phyloP scores from a whole-genome alignment of 164 flowering plant species.

The Annona cherimola region DNA sequence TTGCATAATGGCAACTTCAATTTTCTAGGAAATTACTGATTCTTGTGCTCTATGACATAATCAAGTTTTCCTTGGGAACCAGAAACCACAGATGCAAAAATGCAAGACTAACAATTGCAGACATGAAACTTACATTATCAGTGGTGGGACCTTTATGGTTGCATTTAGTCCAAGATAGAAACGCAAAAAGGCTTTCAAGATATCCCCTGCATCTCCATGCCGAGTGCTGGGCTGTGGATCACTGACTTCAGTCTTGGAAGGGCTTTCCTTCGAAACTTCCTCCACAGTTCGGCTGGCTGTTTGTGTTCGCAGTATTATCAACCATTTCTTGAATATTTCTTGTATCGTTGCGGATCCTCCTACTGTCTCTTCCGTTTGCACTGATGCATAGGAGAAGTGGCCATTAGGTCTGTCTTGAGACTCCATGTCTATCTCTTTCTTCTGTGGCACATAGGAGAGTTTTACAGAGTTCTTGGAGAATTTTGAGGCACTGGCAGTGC shows the following conservation, averaged over 20 bases:
- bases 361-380: slow-evolving; percentile 26
- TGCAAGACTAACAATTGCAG: not conserved
- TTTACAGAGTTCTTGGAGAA: slow-evolving; percentile 38
- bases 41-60: no score
- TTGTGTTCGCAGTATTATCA: slow-evolving; percentile 51
- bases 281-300: slow-evolving; percentile 32
- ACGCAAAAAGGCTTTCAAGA: slow-evolving; percentile 39
- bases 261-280: slow-evolving; percentile 31
- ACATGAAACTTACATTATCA: slow-evolving; percentile 61
- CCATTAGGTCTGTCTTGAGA: slow-evolving; percentile 47
- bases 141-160: slow-evolving; percentile 54
- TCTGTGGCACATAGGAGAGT: slow-evolving; percentile 46
- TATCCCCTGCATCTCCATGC: slow-evolving; percentile 24
- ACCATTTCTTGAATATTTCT: slow-evolving; percentile 63
- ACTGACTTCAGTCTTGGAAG: slow-evolving; percentile 20
- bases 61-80: no score
- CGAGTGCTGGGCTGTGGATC: slow-evolving; percentile 20
- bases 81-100: no score
- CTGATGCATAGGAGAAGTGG: slow-evolving; percentile 41
- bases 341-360: slow-evolving; percentile 47
- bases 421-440: slow-evolving; percentile 32
- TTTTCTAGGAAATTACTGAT: no score
- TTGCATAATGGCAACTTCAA: no score
- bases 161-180: slow-evolving; percentile 56
- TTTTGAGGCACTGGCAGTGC: slow-evolving; percentile 37